Conservation (phyloP, 345 rosid genomes). For the Sonneratia caseolaris region DNA sequence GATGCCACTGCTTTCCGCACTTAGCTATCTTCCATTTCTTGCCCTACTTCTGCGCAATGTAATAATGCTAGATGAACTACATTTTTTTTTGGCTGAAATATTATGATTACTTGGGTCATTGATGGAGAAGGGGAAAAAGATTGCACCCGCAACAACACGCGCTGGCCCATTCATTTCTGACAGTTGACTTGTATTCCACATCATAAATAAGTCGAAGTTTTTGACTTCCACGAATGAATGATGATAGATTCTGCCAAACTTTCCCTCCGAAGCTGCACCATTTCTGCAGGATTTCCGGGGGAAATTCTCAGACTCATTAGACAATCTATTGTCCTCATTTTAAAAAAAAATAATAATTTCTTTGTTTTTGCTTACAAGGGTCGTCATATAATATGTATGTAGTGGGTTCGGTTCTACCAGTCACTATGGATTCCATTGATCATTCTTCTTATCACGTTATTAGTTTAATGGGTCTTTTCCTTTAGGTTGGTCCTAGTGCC, state of each 20-base stretch:
- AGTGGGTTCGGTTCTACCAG: not conserved
- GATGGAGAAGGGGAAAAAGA: not conserved
- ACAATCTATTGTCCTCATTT: not conserved
- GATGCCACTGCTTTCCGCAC: no score
- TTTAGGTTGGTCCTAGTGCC: not conserved
- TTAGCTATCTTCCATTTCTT: no score
- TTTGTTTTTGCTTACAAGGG: not conserved
- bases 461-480: slow-evolving; percentile 1
- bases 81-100: no score
- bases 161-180: not conserved
- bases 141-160: not conserved
- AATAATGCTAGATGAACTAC: no score
- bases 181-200: not conserved
- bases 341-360: not conserved
- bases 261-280: slow-evolving; percentile 6
- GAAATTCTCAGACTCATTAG: slow-evolving; percentile 1
- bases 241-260: slow-evolving; percentile 1
- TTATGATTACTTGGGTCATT: not conserved
- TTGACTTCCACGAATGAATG: not conserved
- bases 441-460: not conserved
- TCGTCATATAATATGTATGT: no score
- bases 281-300: slow-evolving; percentile 20
- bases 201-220: slow-evolving; percentile 2
- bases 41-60: no score
- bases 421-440: not conserved